Evolutionary conservation across 2,329 filamentous ascomycete genomes (phyloP).

Genomic region (Fusarium lyarnte): DNA sequence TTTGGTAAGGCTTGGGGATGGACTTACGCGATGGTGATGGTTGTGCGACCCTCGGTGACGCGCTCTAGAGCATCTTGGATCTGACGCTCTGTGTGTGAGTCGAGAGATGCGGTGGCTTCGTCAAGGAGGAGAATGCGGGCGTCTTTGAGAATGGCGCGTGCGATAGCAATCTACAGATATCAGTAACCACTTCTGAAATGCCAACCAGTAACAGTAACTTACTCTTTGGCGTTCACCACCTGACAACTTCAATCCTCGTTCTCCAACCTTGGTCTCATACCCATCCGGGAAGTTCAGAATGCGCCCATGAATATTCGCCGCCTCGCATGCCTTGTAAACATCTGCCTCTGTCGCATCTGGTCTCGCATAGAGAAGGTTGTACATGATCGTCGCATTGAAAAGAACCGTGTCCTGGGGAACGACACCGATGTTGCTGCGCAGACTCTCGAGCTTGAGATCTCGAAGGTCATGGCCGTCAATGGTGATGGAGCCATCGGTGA

Average conservation of each 20-base stretch:
- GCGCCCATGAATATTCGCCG: slow-evolving; percentile 64
- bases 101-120: slow-evolving; percentile 76
- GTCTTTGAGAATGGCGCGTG: slow-evolving; percentile 73
- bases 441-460: slow-evolving; percentile 52
- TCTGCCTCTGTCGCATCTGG: slow-evolving; percentile 59
- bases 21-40: slow-evolving; percentile 60
- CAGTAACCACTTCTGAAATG: not conserved
- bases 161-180: slow-evolving; percentile 60
- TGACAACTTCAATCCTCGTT: slow-evolving; percentile 63
- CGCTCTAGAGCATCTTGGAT: slow-evolving; percentile 64
- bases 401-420: slow-evolving; percentile 57
- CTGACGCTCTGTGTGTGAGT: slow-evolving; percentile 67
- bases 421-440: slow-evolving; percentile 55
- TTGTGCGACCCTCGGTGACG: slow-evolving; percentile 60
- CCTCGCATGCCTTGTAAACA: slow-evolving; percentile 60
- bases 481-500: slow-evolving; percentile 55
- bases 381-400: slow-evolving; percentile 65
- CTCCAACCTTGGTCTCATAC: slow-evolving; percentile 63
- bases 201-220: slow-evolving; percentile 21
- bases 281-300: slow-evolving; percentile 63
- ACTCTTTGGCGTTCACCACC: slow-evolving; percentile 70
- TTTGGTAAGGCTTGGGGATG: not conserved
- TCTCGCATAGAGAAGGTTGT: slow-evolving; percentile 64
- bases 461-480: slow-evolving; percentile 58
- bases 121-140: slow-evolving; percentile 76